Base-by-base conservation (phyloP, 148 eudicot species). In the Cornus kousa region DNA sequence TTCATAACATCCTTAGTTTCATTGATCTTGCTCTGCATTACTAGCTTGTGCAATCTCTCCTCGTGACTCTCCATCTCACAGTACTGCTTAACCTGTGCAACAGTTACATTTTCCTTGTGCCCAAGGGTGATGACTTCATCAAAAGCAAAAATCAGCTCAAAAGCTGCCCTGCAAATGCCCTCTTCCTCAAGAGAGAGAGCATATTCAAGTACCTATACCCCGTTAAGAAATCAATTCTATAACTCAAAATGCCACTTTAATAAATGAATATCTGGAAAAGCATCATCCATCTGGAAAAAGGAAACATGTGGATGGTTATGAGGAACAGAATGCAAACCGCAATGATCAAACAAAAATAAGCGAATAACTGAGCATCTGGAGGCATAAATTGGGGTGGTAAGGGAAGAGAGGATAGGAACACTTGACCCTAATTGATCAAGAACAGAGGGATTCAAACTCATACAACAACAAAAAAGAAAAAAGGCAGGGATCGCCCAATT, bases 61-160 rank as follows among this genome's bases (percentile, higher is more conserved):
- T 96, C 99, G 70, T 96, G 98, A 88, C 99, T 96, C 88, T 96
- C 99, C 99, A 96, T 96, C 82, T 93, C 99, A 86, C 95, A 91
- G 83, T 93, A 96, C 84, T 96, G 99, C 81, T 90, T 96, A 83
- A 96, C 98, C 85, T 92, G 98, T 55, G 94, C 89, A 86, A 89
- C 93, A 73, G 98, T 96, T 75, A 92, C 98, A 86, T 78, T 92
- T 82, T 96, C 99, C 82, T 88, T 96, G 95, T 96, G 98, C 82
- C 99, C 99, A 70, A 90, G 90, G 50, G 97, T 87, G 62, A 96
- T 96, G 64, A 89, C 91, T 87, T 96, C 99, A 79, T 96, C 99
- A 81, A 96, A 96, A 67, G 98, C 93, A 87, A 94, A 94, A 71
- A 94, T 89, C 76, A 96, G 86, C 83, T 96, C 99, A 88, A 96